phyloP scores from a whole-genome alignment of 805 yeast genomes.

The Groenewaldozyma salmanticensis region DNA sequence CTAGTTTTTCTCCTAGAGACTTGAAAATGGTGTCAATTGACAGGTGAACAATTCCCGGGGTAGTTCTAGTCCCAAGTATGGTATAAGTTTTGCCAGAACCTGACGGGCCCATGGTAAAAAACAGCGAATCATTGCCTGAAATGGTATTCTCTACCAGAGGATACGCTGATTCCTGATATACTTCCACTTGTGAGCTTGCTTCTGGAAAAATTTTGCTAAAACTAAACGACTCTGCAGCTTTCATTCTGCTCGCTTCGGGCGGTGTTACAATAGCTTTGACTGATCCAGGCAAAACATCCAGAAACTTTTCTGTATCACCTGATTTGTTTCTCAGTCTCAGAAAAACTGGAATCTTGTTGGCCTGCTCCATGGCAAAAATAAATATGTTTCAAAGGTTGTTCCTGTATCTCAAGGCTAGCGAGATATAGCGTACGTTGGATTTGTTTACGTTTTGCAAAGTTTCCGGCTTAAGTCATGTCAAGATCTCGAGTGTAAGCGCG shows the following conservation, averaged over 20 bases:
- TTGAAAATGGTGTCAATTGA: constrained; percentile 29
- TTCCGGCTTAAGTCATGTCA: too few relatives aligned
- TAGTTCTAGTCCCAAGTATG: constrained; percentile 20
- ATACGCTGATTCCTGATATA: constrained; percentile 29
- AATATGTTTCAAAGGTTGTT: too few relatives aligned
- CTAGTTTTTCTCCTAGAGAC: constrained; percentile 18
- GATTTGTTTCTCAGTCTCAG: constrained; percentile 31
- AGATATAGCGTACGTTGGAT: too few relatives aligned
- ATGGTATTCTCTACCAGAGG: constrained; percentile 27
- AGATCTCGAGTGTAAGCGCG: too few relatives aligned
- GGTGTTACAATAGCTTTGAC: constrained; percentile 19
- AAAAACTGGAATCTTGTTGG: constrained; percentile 29
- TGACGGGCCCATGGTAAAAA: constrained; percentile 45
- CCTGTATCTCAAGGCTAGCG: too few relatives aligned
- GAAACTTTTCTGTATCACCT: constrained; percentile 15
- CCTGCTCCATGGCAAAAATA: too few relatives aligned
- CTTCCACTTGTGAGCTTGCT: constrained; percentile 26
- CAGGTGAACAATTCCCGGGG: constrained; percentile 32
- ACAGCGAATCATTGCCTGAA: constrained; percentile 30
- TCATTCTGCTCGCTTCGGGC: constrained; percentile 17
- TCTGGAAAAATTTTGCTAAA: constrained; percentile 30
- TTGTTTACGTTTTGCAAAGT: too few relatives aligned
- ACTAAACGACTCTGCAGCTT: constrained; percentile 19
- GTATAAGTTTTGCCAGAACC: constrained; percentile 39
- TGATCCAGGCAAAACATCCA: constrained; percentile 16